Percentiles rank a stretch among this genome's conserved stretches.
Evolutionary conservation across 768 basidiomycete genomes (phyloP).

Genomic region (Leccinum incarnatum): DNA sequence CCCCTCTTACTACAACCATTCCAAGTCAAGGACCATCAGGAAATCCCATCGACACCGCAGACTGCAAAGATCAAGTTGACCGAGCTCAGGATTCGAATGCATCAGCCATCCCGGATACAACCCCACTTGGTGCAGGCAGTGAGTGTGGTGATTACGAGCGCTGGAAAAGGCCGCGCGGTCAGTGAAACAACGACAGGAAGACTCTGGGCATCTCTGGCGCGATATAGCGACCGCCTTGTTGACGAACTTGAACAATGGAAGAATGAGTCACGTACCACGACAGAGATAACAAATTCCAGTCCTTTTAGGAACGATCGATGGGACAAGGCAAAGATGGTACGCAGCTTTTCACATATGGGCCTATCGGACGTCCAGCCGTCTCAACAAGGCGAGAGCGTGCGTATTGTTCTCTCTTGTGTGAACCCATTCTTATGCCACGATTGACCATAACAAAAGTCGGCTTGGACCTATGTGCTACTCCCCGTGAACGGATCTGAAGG

Average conservation of each 20-base stretch:
- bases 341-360: constrained; percentile 66
- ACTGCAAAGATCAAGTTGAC: constrained; percentile 53
- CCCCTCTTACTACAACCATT: constrained; percentile 49
- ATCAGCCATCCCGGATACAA: constrained; percentile 50
- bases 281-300: constrained; percentile 32
- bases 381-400: constrained; percentile 10
- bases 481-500: constrained; percentile 33
- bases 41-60: constrained; percentile 6
- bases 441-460: constrained; percentile 35
- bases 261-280: constrained; percentile 43
- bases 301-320: constrained; percentile 56
- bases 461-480: constrained; percentile 43
- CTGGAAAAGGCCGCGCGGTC: constrained; percentile 36
- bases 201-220: constrained; percentile 73
- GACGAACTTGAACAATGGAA: constrained; percentile 64
- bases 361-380: constrained; percentile 18
- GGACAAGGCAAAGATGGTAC: constrained; percentile 79
- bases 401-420: not conserved
- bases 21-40: not conserved
- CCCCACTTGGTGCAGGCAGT: constrained; percentile 54
- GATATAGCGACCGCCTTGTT: constrained; percentile 74
- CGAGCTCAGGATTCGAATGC: constrained; percentile 58
- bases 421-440: not conserved
- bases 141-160: constrained; percentile 48
- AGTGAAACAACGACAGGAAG: constrained; percentile 35